Percentiles rank a stretch among this genome's conserved stretches.
Evolutionary conservation across 2,329 filamentous ascomycete species (phyloP).

Genomic region (Ceratocystis diversiconidia): DNA sequence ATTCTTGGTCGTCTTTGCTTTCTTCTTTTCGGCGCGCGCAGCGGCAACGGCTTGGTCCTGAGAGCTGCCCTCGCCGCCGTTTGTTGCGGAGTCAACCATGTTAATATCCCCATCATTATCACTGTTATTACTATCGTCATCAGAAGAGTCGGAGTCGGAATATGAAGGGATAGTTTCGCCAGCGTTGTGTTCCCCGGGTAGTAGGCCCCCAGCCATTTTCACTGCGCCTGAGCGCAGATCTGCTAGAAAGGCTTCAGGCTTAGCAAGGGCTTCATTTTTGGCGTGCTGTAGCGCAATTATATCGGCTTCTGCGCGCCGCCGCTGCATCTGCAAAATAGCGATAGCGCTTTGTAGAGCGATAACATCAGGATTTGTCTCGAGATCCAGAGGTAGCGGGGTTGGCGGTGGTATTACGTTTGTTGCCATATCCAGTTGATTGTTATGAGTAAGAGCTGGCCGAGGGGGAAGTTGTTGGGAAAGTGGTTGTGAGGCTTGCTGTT

Average conservation of each 20-base stretch:
- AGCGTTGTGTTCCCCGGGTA: conserved; percentile 15
- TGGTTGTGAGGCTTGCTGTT: background rate
- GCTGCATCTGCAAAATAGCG: conserved; percentile 74
- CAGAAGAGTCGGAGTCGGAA: conserved; percentile 21
- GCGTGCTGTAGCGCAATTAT: conserved; percentile 54
- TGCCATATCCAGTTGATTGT: conserved; percentile 28
- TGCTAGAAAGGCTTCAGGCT: conserved; percentile 57
- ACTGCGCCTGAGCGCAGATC: conserved; percentile 53
- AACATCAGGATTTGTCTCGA: conserved; percentile 63
- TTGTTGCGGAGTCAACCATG: conserved; percentile 12
- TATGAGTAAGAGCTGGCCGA: conserved; percentile 32
- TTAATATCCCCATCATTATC: conserved; percentile 20
- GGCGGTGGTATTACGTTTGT: conserved; percentile 31
- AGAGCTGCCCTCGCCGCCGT: conserved; percentile 20
- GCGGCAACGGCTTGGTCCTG: background rate
- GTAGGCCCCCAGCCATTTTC: conserved; percentile 27
- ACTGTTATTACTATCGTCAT: conserved; percentile 23
- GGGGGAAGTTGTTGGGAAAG: conserved; percentile 22
- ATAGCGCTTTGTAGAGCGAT: conserved; percentile 77
- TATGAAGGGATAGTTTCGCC: conserved; percentile 16
- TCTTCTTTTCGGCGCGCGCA: conserved; percentile 15
- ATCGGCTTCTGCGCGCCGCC: conserved; percentile 61
- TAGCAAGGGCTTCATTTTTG: conserved; percentile 53
- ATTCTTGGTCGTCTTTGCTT: conserved; percentile 18
- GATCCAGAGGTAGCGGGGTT: conserved; percentile 39